phyloP scores from a whole-genome alignment of 352 stramenopile genomes.

The Bremia lactucae region DNA sequence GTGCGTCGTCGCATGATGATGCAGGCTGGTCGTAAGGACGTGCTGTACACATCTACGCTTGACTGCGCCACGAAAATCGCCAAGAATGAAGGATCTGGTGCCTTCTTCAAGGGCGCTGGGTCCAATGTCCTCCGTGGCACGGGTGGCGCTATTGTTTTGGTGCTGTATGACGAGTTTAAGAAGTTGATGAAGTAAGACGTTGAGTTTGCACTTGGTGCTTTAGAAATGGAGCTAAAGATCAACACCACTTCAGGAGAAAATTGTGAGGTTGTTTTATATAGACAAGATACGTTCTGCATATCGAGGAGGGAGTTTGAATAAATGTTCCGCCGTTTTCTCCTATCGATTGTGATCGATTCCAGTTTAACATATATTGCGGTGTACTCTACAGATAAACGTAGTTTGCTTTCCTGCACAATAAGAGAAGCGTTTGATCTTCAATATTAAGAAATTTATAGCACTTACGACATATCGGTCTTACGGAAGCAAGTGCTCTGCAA shows the following conservation, averaged over 20 bases:
- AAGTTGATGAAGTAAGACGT: constrained; percentile 43
- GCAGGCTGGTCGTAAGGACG: constrained; percentile 94
- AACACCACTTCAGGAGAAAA: constrained; percentile 20
- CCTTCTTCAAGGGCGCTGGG: constrained; percentile 98
- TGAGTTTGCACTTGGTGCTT: constrained; percentile 9
- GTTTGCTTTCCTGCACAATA: too few relatives aligned
- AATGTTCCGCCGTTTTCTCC: constrained; percentile 26
- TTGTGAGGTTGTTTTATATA: constrained; percentile 36
- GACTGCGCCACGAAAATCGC: constrained; percentile 97
- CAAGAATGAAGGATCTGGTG: constrained; percentile 89
- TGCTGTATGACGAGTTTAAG: constrained; percentile 99
- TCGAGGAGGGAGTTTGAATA: constrained; percentile 26
- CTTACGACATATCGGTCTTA: too few relatives aligned
- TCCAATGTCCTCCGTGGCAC: constrained; percentile 98
- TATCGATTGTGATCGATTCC: not conserved
- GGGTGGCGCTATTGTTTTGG: constrained; percentile 96
- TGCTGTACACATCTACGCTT: constrained; percentile 94
- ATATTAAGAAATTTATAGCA: too few relatives aligned
- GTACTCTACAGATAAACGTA: too few relatives aligned
- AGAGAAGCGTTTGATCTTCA: too few relatives aligned
- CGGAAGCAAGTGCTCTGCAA: too few relatives aligned
- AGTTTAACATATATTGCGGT: too few relatives aligned
- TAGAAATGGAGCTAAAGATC: constrained; percentile 9
- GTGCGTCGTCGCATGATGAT: constrained; percentile 95
- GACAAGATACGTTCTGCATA: constrained; percentile 34